phyloP scores from a whole-genome alignment of 495 filamentous ascomycete species.

The Elasticomyces elasticus region DNA sequence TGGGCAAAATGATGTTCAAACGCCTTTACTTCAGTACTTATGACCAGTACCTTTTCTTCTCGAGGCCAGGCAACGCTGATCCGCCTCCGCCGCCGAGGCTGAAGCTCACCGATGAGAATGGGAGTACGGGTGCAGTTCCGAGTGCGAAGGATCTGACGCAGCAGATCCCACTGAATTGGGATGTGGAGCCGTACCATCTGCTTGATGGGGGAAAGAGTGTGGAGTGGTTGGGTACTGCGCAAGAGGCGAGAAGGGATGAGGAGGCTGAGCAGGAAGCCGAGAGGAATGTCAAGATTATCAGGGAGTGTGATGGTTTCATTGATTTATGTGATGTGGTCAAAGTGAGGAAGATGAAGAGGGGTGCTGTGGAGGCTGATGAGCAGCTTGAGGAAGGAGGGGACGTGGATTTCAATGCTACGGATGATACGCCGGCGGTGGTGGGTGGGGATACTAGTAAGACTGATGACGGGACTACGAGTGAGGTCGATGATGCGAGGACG shows the following conservation, averaged over 20 bases:
- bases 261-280: conserved; percentile 54
- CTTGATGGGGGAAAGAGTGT: conserved; percentile 27
- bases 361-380: conserved; percentile 42
- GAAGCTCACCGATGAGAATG: conserved; percentile 30
- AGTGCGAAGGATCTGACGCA: conserved; percentile 47
- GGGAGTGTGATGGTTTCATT: conserved; percentile 56
- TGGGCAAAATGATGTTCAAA: conserved; percentile 61
- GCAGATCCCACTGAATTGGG: conserved; percentile 51
- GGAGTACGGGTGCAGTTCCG: conserved; percentile 46
- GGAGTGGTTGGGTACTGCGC: conserved; percentile 36
- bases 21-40: conserved; percentile 61
- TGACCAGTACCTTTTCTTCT: conserved; percentile 59
- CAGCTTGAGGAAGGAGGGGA: conserved; percentile 40
- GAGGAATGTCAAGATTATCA: conserved; percentile 50
- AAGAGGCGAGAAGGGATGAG: conserved; percentile 42
- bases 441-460: conserved; percentile 37
- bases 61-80: conserved; percentile 50
- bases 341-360: conserved; percentile 45
- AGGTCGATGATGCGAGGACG: conserved; percentile 48
- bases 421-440: conserved; percentile 37
- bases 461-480: conserved; percentile 40
- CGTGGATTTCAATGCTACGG: conserved; percentile 30
- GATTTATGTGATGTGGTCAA: conserved; percentile 50
- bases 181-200: conserved; percentile 53
- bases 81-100: conserved; percentile 59